Base-by-base conservation (phyloP, 2,329 filamentous ascomycete genomes). In the Colletotrichum shisoi region DNA sequence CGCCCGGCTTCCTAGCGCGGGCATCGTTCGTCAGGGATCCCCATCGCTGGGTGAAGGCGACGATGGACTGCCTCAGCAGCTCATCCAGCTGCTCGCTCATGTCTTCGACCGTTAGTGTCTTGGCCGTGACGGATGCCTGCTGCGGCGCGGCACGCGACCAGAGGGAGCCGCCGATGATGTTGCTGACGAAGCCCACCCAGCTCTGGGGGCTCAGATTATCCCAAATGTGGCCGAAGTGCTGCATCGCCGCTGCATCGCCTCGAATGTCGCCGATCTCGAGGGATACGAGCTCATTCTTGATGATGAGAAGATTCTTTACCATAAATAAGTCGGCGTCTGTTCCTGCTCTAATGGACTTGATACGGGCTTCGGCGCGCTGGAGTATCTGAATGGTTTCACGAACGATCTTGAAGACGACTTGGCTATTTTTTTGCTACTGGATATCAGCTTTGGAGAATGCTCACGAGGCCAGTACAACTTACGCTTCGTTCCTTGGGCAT, bases 271-370 rank as follows among this genome's bases (percentile, higher is more conserved):
- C 94, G 71, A 99, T 97, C 79, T 99, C 95, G 69, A 99, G 93
- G 11, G 94, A 94, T 31, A 99, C 89, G 58, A 99, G 91, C 76
- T 97, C 92, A 75, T 97, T 96, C 78, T 98, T 98, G 58, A 99
- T 86, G 57, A 97, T 90, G 57, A 99, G 89, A 2, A 99, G 85
- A 76, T 99, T 97, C 72, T 94, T 95, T 73, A 99, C 90, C 74
- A 97, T 89, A 79, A 99, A 99, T 4, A 99, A 85, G 71, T 97
- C 91, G 0, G 91, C 87, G 75, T 98, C 93, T 7, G 89, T 75
- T 24, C 85, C 82, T 63, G 78, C 74, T 70, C 82, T 84, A 69
- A 87, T 87, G 42, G 85, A 85, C 63, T 88, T 85, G 71, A 96
- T 90, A 68, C 87, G 86, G 6, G 84, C 81, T 71, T 93, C 91